Evolutionary conservation across 1,284 basidiomycete species (phyloP), one percentile per base, ranked within the genome.

Genomic region (Leccinum fuscescens): DNA sequence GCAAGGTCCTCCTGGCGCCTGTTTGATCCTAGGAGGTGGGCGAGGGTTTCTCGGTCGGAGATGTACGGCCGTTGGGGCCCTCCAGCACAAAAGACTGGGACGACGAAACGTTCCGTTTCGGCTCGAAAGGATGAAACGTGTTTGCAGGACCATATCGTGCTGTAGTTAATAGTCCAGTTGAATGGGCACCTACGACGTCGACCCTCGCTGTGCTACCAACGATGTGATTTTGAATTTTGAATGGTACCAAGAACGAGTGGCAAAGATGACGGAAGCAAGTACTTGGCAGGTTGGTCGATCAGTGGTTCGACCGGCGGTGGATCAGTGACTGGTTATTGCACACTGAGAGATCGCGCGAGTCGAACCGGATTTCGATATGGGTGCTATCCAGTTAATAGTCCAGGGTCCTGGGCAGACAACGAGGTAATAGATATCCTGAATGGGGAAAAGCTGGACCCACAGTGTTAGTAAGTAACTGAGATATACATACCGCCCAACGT

Each of bases 151-250:
- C 49, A 54, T 58, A 44, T 52, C 44, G 39, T 27, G 44, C 14
- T 58, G 46, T 66, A 58, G 59, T 71, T 69, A 71, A 35, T 14
- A 20, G 51, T 35, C 20, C 12, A 12, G 17, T 44, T 20, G 42
- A 44, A 17, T 44, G 17, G n/a, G 15, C n/a, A 35, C 39, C 24
- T 46, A 15, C 17, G 4, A 20, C 22, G 46, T 48, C 46, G 24
- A 49, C 15, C 42, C 22, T 58, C 42, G 54, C 50, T 24, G 42
- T 29, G 31, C 20, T 20, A 42, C 17, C 17, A 20, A 37, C 37
- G 37, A 50, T 50, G 60, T 29, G 68, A 71, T 64, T 60, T 59
- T 54, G 29, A 33, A 44, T 44, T 44, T 20, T 44, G 11, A 44
- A 44, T 44, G 17, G 11, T 6, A 12, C 39, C 42, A n/a, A 49